A percentile compares a stretch with the other conserved stretches of the same genome.
These are phyloP conservation scores for Paramecium sonneborni DNA, from an alignment of 73 alveolate genomes.

Conservation along the genomic window DNA sequence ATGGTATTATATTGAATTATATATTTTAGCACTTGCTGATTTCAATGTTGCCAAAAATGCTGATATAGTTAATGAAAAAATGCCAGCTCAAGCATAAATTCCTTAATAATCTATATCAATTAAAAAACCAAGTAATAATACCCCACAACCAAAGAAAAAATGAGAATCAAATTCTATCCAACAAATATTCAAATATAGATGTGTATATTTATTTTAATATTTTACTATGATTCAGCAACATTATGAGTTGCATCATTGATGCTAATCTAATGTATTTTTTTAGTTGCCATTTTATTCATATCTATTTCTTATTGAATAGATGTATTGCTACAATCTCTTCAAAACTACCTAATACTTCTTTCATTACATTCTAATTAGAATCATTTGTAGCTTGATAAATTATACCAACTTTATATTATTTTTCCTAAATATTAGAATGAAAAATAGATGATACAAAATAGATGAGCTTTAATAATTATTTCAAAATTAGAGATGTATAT, in stretches of 20 bases:
- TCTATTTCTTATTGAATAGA: not conserved
- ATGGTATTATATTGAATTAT: not conserved
- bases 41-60: slow-evolving; percentile 29
- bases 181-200: not conserved
- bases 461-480: not conserved
- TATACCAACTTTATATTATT: not conserved
- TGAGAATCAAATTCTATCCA: not conserved
- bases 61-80: slow-evolving; percentile 49
- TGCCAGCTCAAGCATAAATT: slow-evolving; percentile 31
- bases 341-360: not conserved
- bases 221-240: too few species aligned
- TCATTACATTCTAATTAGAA: not conserved
- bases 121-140: slow-evolving; percentile 7
- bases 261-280: too few species aligned
- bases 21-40: slow-evolving; percentile 20
- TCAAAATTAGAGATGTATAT: not conserved
- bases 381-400: not conserved
- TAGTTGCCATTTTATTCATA: not conserved
- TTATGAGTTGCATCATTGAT: too few species aligned
- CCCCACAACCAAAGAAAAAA: slow-evolving; percentile 2
- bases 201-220: not conserved
- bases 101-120: slow-evolving; percentile 47
- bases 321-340: not conserved
- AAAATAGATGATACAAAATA: not conserved
- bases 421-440: not conserved